Evolutionary conservation across 1,284 basidiomycete species (phyloP).

Genomic region (Exsudoporus floridanus): DNA sequence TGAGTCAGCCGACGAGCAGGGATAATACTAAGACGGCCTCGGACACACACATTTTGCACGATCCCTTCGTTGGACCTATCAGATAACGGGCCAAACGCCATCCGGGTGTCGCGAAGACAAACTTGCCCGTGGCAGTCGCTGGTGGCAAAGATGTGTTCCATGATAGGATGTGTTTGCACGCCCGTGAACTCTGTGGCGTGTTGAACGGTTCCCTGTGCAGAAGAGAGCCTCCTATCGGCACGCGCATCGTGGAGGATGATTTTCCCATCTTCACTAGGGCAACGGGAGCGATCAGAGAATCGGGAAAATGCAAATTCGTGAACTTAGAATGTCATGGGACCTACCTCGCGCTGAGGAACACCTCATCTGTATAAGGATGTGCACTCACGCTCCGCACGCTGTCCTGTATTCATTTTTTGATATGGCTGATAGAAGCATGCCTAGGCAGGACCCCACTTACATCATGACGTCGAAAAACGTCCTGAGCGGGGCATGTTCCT

Average conservation of each 20-base stretch:
- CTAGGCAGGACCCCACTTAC: slow-evolving; percentile 19
- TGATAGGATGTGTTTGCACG: slow-evolving; percentile 60
- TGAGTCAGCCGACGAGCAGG: slow-evolving; percentile 12
- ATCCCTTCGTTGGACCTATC: slow-evolving; percentile 50
- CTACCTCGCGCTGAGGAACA: slow-evolving; percentile 67
- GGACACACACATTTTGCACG: slow-evolving; percentile 46
- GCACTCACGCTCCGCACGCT: slow-evolving; percentile 60
- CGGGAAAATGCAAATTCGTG: slow-evolving; percentile 28
- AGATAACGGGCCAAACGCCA: slow-evolving; percentile 60
- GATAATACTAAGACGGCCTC: slow-evolving; percentile 1
- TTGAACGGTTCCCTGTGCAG: slow-evolving; percentile 52
- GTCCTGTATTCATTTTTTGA: slow-evolving; percentile 43
- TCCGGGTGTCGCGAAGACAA: slow-evolving; percentile 70
- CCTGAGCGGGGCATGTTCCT: slow-evolving; percentile 16
- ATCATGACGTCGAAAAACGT: slow-evolving; percentile 35
- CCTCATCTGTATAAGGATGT: slow-evolving; percentile 61
- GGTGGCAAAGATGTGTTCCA: slow-evolving; percentile 66
- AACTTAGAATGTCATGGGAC: slow-evolving; percentile 24
- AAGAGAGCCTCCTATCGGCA: slow-evolving; percentile 33
- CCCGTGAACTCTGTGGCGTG: slow-evolving; percentile 56
- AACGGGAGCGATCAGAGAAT: slow-evolving; percentile 20
- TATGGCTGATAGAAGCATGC: slow-evolving; percentile 14
- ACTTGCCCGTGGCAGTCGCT: slow-evolving; percentile 57
- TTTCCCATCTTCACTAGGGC: slow-evolving; percentile 61
- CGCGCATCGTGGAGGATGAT: slow-evolving; percentile 60